Evolutionary conservation across 768 basidiomycete genomes (phyloP).

Genomic region (Termitomyces heimii): DNA sequence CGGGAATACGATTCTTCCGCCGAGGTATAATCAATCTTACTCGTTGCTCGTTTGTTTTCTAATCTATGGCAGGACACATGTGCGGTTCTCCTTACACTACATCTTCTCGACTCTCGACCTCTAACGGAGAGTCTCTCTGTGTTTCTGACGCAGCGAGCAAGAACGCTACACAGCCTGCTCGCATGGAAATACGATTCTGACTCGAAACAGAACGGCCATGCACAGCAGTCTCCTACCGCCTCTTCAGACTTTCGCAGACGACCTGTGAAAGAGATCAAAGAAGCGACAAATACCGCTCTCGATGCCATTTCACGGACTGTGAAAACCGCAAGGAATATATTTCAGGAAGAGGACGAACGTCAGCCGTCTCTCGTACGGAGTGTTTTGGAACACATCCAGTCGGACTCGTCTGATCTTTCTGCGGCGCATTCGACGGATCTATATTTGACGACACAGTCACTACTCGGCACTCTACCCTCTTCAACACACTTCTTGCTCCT

Average conservation of each 20-base stretch:
- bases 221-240: conserved; percentile 8
- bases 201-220: conserved; percentile 29
- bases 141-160: conserved; percentile 66
- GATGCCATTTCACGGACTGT: conserved; percentile 57
- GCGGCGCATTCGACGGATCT: conserved; percentile 41
- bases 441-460: conserved; percentile 56
- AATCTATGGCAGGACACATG: conserved; percentile 51
- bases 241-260: conserved; percentile 23
- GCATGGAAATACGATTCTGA: conserved; percentile 22
- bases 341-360: conserved; percentile 31
- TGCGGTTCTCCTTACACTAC: conserved; percentile 74
- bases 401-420: conserved; percentile 29
- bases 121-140: conserved; percentile 65
- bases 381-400: conserved; percentile 60
- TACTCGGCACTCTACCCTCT: conserved; percentile 73
- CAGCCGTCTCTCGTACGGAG: conserved; percentile 44
- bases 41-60: background rate
- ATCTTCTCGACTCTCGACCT: conserved; percentile 85
- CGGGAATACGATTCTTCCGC: conserved; percentile 50
- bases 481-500: conserved; percentile 78
- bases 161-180: conserved; percentile 44
- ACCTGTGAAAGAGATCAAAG: conserved; percentile 45
- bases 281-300: conserved; percentile 45
- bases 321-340: conserved; percentile 49
- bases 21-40: conserved; percentile 34